A percentile compares a stretch with the other conserved stretches of the same genome.
Evolutionary conservation across 2,329 filamentous ascomycete genomes (phyloP).

Genomic region (Orbilia quercus): DNA sequence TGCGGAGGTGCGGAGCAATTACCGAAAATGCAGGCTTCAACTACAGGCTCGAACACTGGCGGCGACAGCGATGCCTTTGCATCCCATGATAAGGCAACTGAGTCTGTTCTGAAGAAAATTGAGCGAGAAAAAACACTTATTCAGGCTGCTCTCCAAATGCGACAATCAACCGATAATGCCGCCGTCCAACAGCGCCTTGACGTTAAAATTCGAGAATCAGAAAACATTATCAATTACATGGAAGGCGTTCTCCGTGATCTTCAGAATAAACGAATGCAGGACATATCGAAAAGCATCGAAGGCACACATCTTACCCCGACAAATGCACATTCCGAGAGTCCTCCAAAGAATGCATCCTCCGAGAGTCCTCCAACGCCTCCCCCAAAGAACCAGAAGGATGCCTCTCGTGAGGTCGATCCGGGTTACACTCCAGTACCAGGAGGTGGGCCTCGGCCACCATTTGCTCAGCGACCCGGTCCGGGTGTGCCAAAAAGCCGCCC

Average conservation of each 20-base stretch:
- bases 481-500: slow-evolving; percentile 78
- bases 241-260: slow-evolving; percentile 91
- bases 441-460: slow-evolving; percentile 72
- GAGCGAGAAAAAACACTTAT: slow-evolving; percentile 96
- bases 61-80: slow-evolving; percentile 36
- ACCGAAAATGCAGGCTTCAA: slow-evolving; percentile 70
- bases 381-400: background rate
- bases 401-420: slow-evolving; percentile 64
- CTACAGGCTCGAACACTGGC: slow-evolving; percentile 63
- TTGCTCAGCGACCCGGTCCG: slow-evolving; percentile 75
- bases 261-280: slow-evolving; percentile 73
- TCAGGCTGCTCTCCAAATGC: slow-evolving; percentile 92
- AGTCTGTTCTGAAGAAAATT: slow-evolving; percentile 90
- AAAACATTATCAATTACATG: slow-evolving; percentile 93
- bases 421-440: slow-evolving; percentile 82
- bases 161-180: slow-evolving; percentile 93
- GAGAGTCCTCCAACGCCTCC: slow-evolving; percentile 46
- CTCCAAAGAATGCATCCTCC: slow-evolving; percentile 40
- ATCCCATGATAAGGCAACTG: slow-evolving; percentile 90
- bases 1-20: slow-evolving; percentile 64
- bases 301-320: slow-evolving; percentile 14
- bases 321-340: slow-evolving; percentile 36
- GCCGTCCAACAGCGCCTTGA: slow-evolving; percentile 89
- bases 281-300: slow-evolving; percentile 75
- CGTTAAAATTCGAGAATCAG: slow-evolving; percentile 91